phyloP scores from a whole-genome alignment of 2,329 filamentous ascomycete species.

The Camptophora hylomeconis region DNA sequence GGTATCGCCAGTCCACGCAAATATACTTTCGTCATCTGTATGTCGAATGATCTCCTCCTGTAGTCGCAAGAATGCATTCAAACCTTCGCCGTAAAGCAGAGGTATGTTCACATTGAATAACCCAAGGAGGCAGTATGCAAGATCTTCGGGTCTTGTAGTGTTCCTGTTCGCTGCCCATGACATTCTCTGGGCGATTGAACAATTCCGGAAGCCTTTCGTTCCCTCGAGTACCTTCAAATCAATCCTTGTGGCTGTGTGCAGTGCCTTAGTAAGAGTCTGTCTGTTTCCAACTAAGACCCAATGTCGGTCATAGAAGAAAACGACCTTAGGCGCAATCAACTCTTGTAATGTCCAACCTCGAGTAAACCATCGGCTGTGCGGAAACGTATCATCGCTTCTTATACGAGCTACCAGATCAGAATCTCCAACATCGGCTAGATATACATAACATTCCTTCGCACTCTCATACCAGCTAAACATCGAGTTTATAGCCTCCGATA shows the following conservation, averaged over 20 bases:
- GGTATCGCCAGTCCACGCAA: slow-evolving; percentile 1
- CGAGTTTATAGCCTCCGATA: slow-evolving; percentile 13
- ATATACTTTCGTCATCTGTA: neutral
- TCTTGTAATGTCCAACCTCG: slow-evolving; percentile 8
- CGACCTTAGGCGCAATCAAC: slow-evolving; percentile 7
- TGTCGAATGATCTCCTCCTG: slow-evolving; percentile 10
- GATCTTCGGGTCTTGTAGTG: slow-evolving; percentile 18
- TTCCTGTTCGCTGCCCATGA: slow-evolving; percentile 12
- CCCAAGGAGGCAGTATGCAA: slow-evolving; percentile 19
- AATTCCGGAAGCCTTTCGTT: slow-evolving; percentile 1
- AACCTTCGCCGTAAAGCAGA: slow-evolving; percentile 25
- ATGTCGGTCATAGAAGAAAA: slow-evolving; percentile 2
- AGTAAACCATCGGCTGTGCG: slow-evolving; percentile 8
- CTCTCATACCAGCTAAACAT: slow-evolving; percentile 17
- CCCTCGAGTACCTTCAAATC: neutral
- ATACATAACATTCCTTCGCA: slow-evolving; percentile 13
- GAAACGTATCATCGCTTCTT: too few relatives aligned
- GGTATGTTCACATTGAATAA: slow-evolving; percentile 20
- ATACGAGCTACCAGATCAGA: neutral
- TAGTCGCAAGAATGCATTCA: slow-evolving; percentile 15
- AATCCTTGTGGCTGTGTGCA: neutral
- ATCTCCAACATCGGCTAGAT: slow-evolving; percentile 9
- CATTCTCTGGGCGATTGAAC: slow-evolving; percentile 10
- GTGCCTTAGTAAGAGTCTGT: neutral
- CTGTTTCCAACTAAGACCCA: neutral